These are phyloP conservation scores for Dryas integrifolia DNA, from an alignment of 331 rosid genomes.

Conservation along the genomic window DNA sequence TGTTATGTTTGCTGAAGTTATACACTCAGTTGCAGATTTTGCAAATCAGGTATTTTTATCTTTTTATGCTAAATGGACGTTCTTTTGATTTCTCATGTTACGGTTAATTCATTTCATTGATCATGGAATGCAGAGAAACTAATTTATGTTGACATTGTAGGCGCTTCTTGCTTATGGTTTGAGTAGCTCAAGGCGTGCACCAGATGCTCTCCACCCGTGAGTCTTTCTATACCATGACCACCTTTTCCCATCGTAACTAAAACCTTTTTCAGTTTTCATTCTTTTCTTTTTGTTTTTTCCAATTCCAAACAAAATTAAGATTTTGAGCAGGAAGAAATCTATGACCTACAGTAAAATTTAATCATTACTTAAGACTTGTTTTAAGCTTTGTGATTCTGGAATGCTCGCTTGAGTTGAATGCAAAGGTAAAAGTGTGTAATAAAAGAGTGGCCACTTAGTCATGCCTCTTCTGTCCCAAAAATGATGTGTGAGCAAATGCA, in stretches of 20 bases:
- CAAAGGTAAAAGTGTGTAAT: neutral
- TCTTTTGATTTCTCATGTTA: conserved; percentile 1
- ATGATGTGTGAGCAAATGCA: neutral
- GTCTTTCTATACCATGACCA: conserved; percentile 31
- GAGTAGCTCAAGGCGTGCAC: conserved; percentile 97
- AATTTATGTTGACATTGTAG: conserved; percentile 50
- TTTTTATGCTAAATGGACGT: neutral
- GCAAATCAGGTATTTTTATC: conserved; percentile 72
- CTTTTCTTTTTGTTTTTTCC: neutral
- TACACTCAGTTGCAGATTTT: conserved; percentile 87
- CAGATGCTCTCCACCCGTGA: conserved; percentile 98
- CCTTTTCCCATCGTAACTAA: neutral
- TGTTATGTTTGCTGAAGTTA: conserved; percentile 90
- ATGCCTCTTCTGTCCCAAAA: neutral
- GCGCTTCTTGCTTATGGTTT: conserved; percentile 96
- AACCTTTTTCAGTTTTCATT: neutral
- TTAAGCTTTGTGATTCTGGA: neutral
- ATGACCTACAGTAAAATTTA: neutral
- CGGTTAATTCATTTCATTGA: conserved; percentile 12
- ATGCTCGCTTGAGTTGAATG: neutral
- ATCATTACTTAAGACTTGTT: neutral
- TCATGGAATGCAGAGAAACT: conserved; percentile 35
- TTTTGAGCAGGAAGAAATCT: neutral
- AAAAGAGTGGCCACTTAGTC: neutral
- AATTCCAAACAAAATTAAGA: neutral